These are phyloP conservation scores for Thecamonas trahens DNA, from an alignment of 78 protist species.

Conservation along the genomic window DNA sequence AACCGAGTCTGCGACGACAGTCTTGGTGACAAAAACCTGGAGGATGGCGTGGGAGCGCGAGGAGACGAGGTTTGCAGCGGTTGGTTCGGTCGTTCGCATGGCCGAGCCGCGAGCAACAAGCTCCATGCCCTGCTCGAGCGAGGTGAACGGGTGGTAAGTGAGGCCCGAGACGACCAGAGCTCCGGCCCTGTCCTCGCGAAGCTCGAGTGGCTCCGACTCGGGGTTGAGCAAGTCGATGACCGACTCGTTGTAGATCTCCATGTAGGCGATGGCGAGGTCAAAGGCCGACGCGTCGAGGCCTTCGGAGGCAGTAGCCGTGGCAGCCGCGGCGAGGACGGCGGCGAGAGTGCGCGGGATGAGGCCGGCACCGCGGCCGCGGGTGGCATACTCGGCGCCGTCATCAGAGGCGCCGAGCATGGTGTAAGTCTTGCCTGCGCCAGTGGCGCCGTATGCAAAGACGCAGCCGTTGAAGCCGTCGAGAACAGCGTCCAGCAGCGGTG, in stretches of 20 bases:
- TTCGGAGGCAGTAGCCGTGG: neutral
- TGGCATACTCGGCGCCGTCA: too few relatives aligned
- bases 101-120: conserved; percentile 9
- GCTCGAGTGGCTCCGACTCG: neutral
- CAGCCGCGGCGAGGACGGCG: neutral
- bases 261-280: conserved; percentile 9
- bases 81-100: conserved; percentile 29
- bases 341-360: neutral
- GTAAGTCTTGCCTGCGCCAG: conserved; percentile 49
- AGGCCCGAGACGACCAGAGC: conserved; percentile 25
- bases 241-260: conserved; percentile 38
- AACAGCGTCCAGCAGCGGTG: neutral
- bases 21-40: conserved; percentile 1
- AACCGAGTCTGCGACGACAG: neutral
- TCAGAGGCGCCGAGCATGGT: conserved; percentile 20
- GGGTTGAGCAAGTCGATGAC: conserved; percentile 28
- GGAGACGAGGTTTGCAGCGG: conserved; percentile 49
- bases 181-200: conserved; percentile 26
- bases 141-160: neutral
- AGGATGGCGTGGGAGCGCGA: conserved; percentile 68
- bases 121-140: neutral
- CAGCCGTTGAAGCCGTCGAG: conserved; percentile 44
- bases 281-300: neutral
- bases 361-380: too few relatives aligned
- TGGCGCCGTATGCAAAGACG: conserved; percentile 63